A percentile compares a stretch with the other conserved stretches of the same genome.
Conservation (phyloP, 1,284 basidiomycete species). For the Rhodotorula glutinis region DNA sequence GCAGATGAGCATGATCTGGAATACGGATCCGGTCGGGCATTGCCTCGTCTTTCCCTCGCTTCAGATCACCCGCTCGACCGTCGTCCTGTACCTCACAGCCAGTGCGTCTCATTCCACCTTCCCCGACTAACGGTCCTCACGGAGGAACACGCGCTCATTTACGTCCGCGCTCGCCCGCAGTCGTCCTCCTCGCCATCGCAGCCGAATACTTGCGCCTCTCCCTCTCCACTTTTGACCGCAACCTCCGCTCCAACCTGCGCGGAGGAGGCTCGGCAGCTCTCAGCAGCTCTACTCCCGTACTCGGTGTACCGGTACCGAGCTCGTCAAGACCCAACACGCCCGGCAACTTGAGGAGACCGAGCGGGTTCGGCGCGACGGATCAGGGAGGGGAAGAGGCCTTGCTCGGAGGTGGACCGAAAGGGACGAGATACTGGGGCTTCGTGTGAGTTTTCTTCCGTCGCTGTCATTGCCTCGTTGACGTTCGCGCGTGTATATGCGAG, state of each 20-base stretch:
- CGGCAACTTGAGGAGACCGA: constrained; percentile 4
- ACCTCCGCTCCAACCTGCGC: constrained; percentile 25
- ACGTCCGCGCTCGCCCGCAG: background rate
- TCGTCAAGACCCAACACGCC: background rate
- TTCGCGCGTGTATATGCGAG: background rate
- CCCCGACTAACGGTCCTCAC: too few relatives aligned
- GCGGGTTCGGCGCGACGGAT: background rate
- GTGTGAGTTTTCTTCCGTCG: constrained; percentile 8
- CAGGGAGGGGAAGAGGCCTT: constrained; percentile 17
- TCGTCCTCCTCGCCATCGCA: constrained; percentile 19
- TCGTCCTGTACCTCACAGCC: constrained; percentile 15
- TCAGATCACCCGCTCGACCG: constrained; percentile 23
- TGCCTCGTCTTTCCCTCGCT: constrained; percentile 33
- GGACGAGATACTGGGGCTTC: constrained; percentile 15
- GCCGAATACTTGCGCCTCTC: constrained; percentile 28
- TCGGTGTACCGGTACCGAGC: background rate
- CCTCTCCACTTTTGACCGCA: constrained; percentile 27
- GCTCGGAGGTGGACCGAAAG: background rate
- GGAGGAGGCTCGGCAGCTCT: constrained; percentile 8
- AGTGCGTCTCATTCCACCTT: background rate
- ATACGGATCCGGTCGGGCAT: constrained; percentile 23
- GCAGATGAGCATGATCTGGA: constrained; percentile 37
- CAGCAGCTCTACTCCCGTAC: background rate
- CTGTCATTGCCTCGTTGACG: background rate
- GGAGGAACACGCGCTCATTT: too few relatives aligned